Percentiles rank a stretch among this genome's conserved stretches.
These are phyloP conservation scores for Panicum hallii DNA, from an alignment of 202 grass and related monocot species.

Conservation along the genomic window DNA sequence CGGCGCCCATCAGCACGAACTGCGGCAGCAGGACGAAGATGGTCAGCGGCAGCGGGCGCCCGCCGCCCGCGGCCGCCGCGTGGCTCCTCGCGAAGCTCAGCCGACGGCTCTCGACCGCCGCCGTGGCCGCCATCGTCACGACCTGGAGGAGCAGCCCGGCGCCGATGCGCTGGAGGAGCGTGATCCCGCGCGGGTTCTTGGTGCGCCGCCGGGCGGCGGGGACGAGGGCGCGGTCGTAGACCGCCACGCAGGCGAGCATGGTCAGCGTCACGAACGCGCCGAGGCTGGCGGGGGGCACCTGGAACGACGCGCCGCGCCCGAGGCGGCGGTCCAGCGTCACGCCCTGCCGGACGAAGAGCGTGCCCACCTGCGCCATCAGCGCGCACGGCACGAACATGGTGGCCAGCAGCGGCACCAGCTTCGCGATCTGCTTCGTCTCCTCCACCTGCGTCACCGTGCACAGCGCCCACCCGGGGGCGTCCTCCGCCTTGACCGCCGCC, in stretches of 20 bases:
- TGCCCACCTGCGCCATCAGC: slow-evolving; percentile 63
- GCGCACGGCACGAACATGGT: slow-evolving; percentile 70
- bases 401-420: slow-evolving; percentile 63
- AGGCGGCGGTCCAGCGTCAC: slow-evolving; percentile 68
- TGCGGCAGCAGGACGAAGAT: slow-evolving; percentile 83
- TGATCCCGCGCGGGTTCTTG: slow-evolving; percentile 78
- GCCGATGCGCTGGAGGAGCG: slow-evolving; percentile 74
- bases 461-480: slow-evolving; percentile 30
- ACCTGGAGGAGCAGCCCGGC: slow-evolving; percentile 66
- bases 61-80: background rate
- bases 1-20: slow-evolving; percentile 75
- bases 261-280: slow-evolving; percentile 59
- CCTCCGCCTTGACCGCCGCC: slow-evolving; percentile 48
- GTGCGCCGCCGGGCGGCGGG: slow-evolving; percentile 49
- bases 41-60: slow-evolving; percentile 51
- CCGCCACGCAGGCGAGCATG: slow-evolving; percentile 63
- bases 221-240: slow-evolving; percentile 72
- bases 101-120: slow-evolving; percentile 54
- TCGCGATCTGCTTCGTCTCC: slow-evolving; percentile 80
- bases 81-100: slow-evolving; percentile 48
- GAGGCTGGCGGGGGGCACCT: slow-evolving; percentile 66
- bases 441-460: slow-evolving; percentile 72
- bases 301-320: slow-evolving; percentile 49
- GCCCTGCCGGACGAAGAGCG: slow-evolving; percentile 79
- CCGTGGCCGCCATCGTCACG: slow-evolving; percentile 52